Percentiles rank a stretch among this genome's conserved stretches.
Evolutionary conservation across 2,329 filamentous ascomycete species (phyloP).

Genomic region (Thielaviopsis punctulata): DNA sequence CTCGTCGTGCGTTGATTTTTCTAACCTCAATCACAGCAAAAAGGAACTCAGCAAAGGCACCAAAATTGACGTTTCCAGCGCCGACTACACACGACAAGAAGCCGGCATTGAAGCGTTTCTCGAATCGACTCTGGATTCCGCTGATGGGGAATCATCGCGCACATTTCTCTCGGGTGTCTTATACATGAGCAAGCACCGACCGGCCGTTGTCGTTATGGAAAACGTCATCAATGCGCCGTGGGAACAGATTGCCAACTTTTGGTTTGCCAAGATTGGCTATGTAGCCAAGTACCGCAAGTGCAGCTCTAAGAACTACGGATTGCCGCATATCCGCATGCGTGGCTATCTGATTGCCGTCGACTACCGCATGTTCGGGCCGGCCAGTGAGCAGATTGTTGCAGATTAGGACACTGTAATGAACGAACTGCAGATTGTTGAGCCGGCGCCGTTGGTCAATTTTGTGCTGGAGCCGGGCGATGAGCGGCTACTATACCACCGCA

Average conservation of each 20-base stretch:
- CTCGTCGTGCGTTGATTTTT: slow-evolving; percentile 63
- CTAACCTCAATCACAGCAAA: slow-evolving; percentile 37
- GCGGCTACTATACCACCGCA: slow-evolving; percentile 31
- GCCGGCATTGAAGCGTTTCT: slow-evolving; percentile 23
- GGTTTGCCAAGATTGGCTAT: slow-evolving; percentile 36
- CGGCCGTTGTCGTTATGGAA: slow-evolving; percentile 51
- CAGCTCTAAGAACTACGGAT: slow-evolving; percentile 55
- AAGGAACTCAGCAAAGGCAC: slow-evolving; percentile 25
- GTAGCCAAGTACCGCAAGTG: slow-evolving; percentile 28
- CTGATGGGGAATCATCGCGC: slow-evolving; percentile 43
- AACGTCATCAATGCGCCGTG: slow-evolving; percentile 50
- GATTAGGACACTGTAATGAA: slow-evolving; percentile 28
- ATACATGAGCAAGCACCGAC: slow-evolving; percentile 37
- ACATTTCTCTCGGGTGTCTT: slow-evolving; percentile 46
- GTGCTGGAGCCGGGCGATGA: slow-evolving; percentile 38
- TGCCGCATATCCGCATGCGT: slow-evolving; percentile 51
- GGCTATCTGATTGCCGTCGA: slow-evolving; percentile 44
- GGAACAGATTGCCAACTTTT: slow-evolving; percentile 27
- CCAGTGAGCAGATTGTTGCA: slow-evolving; percentile 16
- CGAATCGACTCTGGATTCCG: slow-evolving; percentile 34
- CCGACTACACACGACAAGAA: slow-evolving; percentile 13
- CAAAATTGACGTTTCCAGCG: slow-evolving; percentile 29
- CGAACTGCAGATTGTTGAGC: slow-evolving; percentile 32
- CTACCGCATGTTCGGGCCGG: slow-evolving; percentile 18
- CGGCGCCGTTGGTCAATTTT: slow-evolving; percentile 44